Conservation (phyloP, 2,329 filamentous ascomycete species). For the Xylariomycetidae sp. region DNA sequence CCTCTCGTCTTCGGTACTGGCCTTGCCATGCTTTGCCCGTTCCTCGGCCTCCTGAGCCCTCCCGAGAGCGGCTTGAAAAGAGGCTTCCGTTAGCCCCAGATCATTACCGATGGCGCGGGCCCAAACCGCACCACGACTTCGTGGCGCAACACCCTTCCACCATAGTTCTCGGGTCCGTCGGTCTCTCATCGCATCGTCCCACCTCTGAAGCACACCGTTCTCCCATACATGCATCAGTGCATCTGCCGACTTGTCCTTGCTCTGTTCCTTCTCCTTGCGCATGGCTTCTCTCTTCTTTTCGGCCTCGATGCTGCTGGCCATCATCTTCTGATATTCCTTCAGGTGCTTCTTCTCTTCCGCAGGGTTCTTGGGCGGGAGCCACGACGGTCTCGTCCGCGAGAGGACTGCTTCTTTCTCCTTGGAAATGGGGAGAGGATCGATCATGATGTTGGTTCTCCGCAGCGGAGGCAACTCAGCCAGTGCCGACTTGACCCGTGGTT, state of each 20-base stretch:
- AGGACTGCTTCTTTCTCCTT: conserved; percentile 84
- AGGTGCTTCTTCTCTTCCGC: conserved; percentile 88
- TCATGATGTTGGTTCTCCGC: conserved; percentile 72
- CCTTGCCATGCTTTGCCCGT: conserved; percentile 47
- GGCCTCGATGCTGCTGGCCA: conserved; percentile 57
- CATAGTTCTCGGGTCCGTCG: conserved; percentile 70
- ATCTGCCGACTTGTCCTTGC: conserved; percentile 50
- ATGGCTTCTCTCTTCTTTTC: conserved; percentile 55
- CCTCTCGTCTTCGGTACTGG: conserved; percentile 48
- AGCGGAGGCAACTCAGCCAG: conserved; percentile 65
- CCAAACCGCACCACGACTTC: conserved; percentile 67
- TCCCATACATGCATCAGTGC: conserved; percentile 66
- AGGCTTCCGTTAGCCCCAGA: conserved; percentile 60
- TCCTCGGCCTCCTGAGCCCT: conserved; percentile 61
- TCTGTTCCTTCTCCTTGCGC: conserved; percentile 46
- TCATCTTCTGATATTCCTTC: conserved; percentile 80
- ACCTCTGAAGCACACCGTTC: conserved; percentile 69
- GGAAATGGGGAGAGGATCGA: conserved; percentile 77
- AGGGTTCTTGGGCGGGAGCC: conserved; percentile 82
- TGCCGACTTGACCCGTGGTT: conserved; percentile 59
- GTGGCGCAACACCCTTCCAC: conserved; percentile 74
- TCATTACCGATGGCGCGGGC: conserved; percentile 68
- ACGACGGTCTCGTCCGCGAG: conserved; percentile 74
- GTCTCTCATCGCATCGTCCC: conserved; percentile 66
- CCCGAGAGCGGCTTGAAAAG: conserved; percentile 65